Conservation (phyloP, 305 asterid genomes). For the Fraxinus ornus region DNA sequence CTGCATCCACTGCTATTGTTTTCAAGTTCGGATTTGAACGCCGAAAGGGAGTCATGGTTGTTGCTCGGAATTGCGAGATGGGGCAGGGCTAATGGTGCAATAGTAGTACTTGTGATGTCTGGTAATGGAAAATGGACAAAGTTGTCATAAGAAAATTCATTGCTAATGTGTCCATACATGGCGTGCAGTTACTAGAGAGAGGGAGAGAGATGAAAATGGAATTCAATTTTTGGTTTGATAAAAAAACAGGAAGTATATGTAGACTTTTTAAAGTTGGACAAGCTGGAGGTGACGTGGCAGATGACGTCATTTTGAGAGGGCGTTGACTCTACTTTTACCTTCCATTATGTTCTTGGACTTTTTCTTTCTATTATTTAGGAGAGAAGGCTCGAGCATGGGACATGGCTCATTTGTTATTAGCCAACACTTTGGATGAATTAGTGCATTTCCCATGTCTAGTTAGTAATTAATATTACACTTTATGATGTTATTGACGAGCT, state of each 20-base stretch:
- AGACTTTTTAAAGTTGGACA: slow-evolving; percentile 49
- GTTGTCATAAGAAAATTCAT: slow-evolving; percentile 14
- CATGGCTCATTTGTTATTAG: too few relatives aligned
- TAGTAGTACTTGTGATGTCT: slow-evolving; percentile 7
- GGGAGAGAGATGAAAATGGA: slow-evolving; percentile 2
- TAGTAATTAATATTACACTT: too few relatives aligned
- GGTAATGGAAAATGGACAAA: slow-evolving; percentile 30
- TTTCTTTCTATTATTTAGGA: neutral
- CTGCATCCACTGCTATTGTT: slow-evolving; percentile 63
- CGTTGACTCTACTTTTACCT: slow-evolving; percentile 41
- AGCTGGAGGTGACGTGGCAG: slow-evolving; percentile 55
- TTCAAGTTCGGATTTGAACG: slow-evolving; percentile 50
- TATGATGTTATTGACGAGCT: too few relatives aligned
- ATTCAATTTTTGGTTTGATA: neutral
- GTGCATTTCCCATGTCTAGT: too few relatives aligned
- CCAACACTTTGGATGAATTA: neutral
- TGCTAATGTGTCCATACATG: slow-evolving; percentile 51
- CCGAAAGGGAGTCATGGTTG: slow-evolving; percentile 47
- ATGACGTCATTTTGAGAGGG: slow-evolving; percentile 47
- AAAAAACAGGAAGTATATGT: slow-evolving; percentile 5
- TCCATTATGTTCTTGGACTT: too few relatives aligned
- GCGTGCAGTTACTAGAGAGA: neutral
- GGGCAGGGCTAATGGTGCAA: slow-evolving; percentile 34
- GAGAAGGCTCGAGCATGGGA: neutral
- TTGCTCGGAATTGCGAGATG: slow-evolving; percentile 41